Conservation (phyloP, 768 basidiomycete species). For the Trametes meyenii region DNA sequence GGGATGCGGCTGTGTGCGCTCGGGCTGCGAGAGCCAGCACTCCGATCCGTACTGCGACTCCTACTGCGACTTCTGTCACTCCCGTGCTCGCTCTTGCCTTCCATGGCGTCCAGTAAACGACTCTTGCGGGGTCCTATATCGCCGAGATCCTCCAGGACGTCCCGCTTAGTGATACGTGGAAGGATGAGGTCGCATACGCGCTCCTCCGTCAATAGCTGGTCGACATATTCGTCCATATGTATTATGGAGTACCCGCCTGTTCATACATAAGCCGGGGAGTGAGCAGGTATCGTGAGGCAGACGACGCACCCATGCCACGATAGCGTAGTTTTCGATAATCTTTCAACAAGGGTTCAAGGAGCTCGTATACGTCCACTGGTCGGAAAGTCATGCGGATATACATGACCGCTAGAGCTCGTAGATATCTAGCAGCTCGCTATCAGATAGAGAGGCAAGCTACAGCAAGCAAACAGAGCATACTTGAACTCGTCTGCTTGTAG, state of each 20-base stretch:
- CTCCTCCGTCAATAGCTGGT: slow-evolving; percentile 83
- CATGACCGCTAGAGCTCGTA: slow-evolving; percentile 89
- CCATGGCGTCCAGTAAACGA: slow-evolving; percentile 85
- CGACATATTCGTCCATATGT: slow-evolving; percentile 91
- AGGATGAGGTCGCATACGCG: slow-evolving; percentile 96
- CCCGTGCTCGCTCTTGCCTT: slow-evolving; percentile 61
- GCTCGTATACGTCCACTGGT: slow-evolving; percentile 87
- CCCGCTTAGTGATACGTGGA: slow-evolving; percentile 84
- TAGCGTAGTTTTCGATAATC: slow-evolving; percentile 90
- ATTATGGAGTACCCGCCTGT: slow-evolving; percentile 84
- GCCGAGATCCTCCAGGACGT: slow-evolving; percentile 88
- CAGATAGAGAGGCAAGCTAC: neutral
- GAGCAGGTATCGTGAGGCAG: neutral
- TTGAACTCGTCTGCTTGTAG: slow-evolving; percentile 97
- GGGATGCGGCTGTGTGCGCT: slow-evolving; percentile 4
- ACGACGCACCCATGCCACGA: slow-evolving; percentile 70
- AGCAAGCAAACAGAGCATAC: slow-evolving; percentile 49
- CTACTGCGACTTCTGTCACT: slow-evolving; percentile 45
- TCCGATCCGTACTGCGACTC: slow-evolving; percentile 38
- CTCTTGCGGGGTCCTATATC: slow-evolving; percentile 87
- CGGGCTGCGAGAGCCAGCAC: slow-evolving; percentile 19
- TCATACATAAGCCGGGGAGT: slow-evolving; percentile 1
- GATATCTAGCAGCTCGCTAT: slow-evolving; percentile 59
- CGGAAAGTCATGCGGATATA: slow-evolving; percentile 96
- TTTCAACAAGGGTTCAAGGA: slow-evolving; percentile 91